Percentiles rank a stretch among this genome's conserved stretches.
Conservation (phyloP, 2,329 filamentous ascomycete species). For the Aspergillus sclerotialis region DNA sequence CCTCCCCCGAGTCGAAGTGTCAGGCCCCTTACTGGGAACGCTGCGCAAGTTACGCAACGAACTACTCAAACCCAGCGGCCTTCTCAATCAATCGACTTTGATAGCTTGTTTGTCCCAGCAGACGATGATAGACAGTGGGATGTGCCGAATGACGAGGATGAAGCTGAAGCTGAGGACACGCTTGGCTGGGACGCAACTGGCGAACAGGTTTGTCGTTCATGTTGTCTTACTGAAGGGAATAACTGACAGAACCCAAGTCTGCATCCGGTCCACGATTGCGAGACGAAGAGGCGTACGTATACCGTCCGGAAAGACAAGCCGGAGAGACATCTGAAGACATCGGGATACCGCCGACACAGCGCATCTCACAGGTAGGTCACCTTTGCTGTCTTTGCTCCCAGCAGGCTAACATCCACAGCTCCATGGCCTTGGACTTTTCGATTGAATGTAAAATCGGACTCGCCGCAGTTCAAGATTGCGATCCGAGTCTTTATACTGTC, state of each 20-base stretch:
- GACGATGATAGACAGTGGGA: constrained; percentile 57
- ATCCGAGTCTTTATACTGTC: background rate
- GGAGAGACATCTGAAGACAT: constrained; percentile 22
- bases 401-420: constrained; percentile 22
- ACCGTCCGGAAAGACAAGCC: constrained; percentile 7
- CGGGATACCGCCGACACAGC: constrained; percentile 41
- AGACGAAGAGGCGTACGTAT: constrained; percentile 25
- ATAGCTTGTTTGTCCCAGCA: constrained; percentile 56
- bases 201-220: constrained; percentile 33
- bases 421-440: constrained; percentile 36
- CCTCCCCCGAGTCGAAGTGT: constrained; percentile 25
- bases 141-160: constrained; percentile 47
- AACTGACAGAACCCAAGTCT: constrained; percentile 15
- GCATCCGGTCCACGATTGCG: constrained; percentile 25
- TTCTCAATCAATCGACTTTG: constrained; percentile 38
- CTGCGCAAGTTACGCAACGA: constrained; percentile 14
- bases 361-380: constrained; percentile 40
- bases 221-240: background rate
- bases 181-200: constrained; percentile 56
- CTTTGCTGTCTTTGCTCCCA: constrained; percentile 1
- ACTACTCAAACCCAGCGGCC: constrained; percentile 20
- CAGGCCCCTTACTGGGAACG: constrained; percentile 26
- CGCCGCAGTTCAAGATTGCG: background rate
- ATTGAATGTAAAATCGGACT: too few relatives aligned
- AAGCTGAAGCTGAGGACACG: constrained; percentile 53